These are phyloP conservation scores for Penicillium sp. DNA, from an alignment of 2,329 filamentous ascomycete species.

Conservation along the genomic window DNA sequence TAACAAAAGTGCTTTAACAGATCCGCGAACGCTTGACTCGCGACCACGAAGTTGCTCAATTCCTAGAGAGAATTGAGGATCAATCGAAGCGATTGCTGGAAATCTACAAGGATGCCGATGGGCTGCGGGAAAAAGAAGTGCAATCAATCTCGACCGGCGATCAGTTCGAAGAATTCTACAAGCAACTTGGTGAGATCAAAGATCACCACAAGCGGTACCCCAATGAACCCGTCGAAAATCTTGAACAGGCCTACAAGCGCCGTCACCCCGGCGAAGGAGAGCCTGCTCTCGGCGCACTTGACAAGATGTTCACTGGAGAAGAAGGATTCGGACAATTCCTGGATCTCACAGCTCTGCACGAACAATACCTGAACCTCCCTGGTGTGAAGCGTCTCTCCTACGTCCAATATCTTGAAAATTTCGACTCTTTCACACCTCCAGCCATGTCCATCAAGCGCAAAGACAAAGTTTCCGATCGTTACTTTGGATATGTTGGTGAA, in stretches of 20 bases:
- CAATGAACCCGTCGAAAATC: conserved; percentile 91
- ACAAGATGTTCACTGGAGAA: conserved; percentile 93
- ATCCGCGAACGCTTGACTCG: conserved; percentile 85
- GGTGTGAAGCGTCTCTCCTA: conserved; percentile 84
- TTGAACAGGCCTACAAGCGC: conserved; percentile 86
- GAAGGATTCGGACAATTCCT: conserved; percentile 92
- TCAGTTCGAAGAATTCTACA: conserved; percentile 88
- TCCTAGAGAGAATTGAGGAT: conserved; percentile 81
- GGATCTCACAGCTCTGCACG: conserved; percentile 80
- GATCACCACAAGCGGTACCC: conserved; percentile 89
- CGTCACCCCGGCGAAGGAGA: conserved; percentile 66
- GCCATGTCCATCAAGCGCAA: conserved; percentile 71
- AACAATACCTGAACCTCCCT: conserved; percentile 86
- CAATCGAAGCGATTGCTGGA: conserved; percentile 79
- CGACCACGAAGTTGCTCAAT: conserved; percentile 87
- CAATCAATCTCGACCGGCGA: conserved; percentile 83
- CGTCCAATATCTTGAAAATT: conserved; percentile 86
- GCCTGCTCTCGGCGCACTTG: conserved; percentile 67
- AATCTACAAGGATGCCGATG: conserved; percentile 80
- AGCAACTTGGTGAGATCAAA: conserved; percentile 76
- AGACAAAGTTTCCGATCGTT: conserved; percentile 89
- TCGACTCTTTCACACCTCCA: conserved; percentile 80
- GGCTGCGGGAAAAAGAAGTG: conserved; percentile 73
- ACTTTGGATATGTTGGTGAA: conserved; percentile 84
- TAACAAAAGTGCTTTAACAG: conserved; percentile 49